Evolutionary conservation across 2,329 filamentous ascomycete species (phyloP), one percentile per base, ranked within the genome.

Genomic region (Exophiala lecanii-corni): DNA sequence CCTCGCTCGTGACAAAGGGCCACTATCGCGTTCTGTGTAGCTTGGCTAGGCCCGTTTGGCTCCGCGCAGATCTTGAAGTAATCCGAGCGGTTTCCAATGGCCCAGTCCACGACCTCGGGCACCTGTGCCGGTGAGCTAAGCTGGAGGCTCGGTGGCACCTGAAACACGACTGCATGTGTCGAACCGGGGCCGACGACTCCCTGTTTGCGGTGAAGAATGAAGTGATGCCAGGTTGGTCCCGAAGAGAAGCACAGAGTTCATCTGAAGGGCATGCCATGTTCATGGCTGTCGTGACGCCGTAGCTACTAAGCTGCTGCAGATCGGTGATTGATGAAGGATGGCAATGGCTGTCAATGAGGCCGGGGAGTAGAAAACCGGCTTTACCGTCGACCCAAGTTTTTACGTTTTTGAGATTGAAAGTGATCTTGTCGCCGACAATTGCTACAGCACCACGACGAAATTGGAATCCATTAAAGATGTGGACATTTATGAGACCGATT

Each of bases 311-410:
- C 5, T 31, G n/a, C 9, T 51, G 15, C 5, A 57, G 45, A n/a
- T 51, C 34, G 2, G 13, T 15, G 9, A 39, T n/a, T 12, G 46
- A 35, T n/a, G 5, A 13, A 1, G 47, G 36, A 34, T 57, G 56
- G 12, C 46, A 18, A 19, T 59, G 56, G 39, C 36, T 41, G 26
- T 59, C 57, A 19, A 59, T 57, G 25, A 59, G 43, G 4, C 56
- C 56, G 3, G 57, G 56, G 4, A 58, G 36, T 7, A 59, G 45
- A 25, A 49, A 45, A 2, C 18, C 34, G 1, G 45, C 45, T 31
- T 47, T 38, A 6, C 41, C 55, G 33, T 58, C 39, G 39, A 57
- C 35, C 36, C 34, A 35, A 9, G 10, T 20, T 1, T 28, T 21
- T 18, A 31, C 25, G 12, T 36, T 13, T 10, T 9, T 10, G 19